A percentile compares a stretch with the other conserved stretches of the same genome.
These are phyloP conservation scores for Cadophora malorum DNA, from an alignment of 2,329 filamentous ascomycete species.

Conservation along the genomic window DNA sequence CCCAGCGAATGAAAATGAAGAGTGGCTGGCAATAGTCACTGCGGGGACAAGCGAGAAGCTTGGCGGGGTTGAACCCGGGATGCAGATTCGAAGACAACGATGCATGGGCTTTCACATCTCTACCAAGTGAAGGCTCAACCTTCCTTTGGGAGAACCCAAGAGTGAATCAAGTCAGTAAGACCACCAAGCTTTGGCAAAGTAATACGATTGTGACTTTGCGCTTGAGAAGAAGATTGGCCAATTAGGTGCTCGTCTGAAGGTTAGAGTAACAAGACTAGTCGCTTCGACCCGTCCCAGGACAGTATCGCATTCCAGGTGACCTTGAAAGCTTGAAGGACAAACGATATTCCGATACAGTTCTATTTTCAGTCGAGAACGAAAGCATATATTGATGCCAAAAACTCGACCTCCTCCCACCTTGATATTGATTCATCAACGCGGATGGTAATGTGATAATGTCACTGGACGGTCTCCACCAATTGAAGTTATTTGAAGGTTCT, in stretches of 20 bases:
- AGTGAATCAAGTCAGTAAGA: no score
- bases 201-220: no score
- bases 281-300: not conserved
- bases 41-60: conserved; percentile 5
- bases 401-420: not conserved
- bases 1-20: conserved; percentile 2
- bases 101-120: no score
- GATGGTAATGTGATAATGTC: no score
- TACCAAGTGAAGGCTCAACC: no score
- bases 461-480: not conserved
- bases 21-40: not conserved
- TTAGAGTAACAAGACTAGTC: no score
- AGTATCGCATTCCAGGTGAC: not conserved
- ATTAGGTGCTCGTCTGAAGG: no score
- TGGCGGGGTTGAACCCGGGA: not conserved
- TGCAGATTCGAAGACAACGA: not conserved
- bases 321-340: not conserved
- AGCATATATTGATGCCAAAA: not conserved
- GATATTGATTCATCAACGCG: no score
- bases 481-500: no score
- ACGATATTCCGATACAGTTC: conserved; percentile 3
- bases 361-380: not conserved
- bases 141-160: no score
- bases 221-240: no score
- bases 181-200: no score